Base-by-base conservation (phyloP, 768 basidiomycete species). In the Hemileccinum rubropunctum region DNA sequence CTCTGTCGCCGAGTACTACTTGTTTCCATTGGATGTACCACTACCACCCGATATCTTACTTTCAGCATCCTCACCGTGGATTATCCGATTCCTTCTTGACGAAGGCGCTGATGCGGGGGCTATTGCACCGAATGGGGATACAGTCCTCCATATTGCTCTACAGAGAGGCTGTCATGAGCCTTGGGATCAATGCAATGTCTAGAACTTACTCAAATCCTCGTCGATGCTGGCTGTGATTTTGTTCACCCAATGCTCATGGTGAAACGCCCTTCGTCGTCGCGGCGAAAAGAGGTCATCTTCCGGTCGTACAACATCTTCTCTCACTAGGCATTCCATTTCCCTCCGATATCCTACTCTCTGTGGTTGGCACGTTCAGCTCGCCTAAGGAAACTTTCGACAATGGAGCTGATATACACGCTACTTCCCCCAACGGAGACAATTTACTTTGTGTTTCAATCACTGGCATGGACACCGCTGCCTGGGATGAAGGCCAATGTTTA, bases 11-110 rank as follows among this genome's bases (percentile, higher is more conserved):
- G 15, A 47, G 32, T 47, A 41, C 32, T 23, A 23, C 6, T 9
- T 47, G 39, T 30, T 34, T 12, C 40, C 47, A n/a, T 23, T 39
- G 15, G 12, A 14, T 8, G 21, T 26, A n/a, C 32, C 18, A 23
- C 20, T 39, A 26, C 47, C 38, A 23, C 6, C 30, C 11, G n/a
- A 49, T 15, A 39, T 50, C 28, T 20, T 50, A 23, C 36, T 37
- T n/a, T 12, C 20, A 4, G 17, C 33, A 15, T 21, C 11, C 10
- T 13, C 9, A 10, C 14, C 13, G 8, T 14, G 6, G 20, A 33
- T 32, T 20, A 9, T 28, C 8, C 10, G 9, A 13, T 32, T 39
- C 5, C 30, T 50, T 13, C 8, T 33, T 3, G 21, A 38, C 3
- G 6, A 14, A n/a, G 49, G 49, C 8, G 43, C 14, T 12, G 17